Evolutionary conservation across 176 grass and related monocot genomes (phyloP).

Genomic region (Eremochloa ophiuroides): DNA sequence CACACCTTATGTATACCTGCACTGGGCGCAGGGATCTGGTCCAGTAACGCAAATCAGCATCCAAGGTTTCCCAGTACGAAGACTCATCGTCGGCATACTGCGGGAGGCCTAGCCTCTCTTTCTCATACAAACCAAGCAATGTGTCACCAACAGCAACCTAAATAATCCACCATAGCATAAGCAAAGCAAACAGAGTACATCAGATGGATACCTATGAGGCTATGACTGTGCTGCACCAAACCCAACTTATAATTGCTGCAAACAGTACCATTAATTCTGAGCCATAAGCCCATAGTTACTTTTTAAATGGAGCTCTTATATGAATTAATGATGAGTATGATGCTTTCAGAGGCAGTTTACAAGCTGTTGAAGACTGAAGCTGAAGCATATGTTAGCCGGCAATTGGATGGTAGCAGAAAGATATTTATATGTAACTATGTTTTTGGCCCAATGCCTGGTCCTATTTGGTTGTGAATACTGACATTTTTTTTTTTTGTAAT

Average conservation of each 20-base stretch:
- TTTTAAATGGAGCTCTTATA: not conserved
- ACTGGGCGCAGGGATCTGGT: slow-evolving; percentile 74
- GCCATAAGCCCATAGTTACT: not conserved
- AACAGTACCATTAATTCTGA: not conserved
- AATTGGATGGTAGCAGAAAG: no score
- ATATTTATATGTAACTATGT: no score
- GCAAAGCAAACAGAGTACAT: not conserved
- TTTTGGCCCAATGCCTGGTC: no score
- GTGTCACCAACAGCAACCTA: slow-evolving; percentile 50
- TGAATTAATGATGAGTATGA: not conserved
- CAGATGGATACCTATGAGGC: not conserved
- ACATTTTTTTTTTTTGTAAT: no score
- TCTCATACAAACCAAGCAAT: slow-evolving; percentile 40
- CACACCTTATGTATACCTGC: slow-evolving; percentile 81
- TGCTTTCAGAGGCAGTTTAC: not conserved
- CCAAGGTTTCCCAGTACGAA: slow-evolving; percentile 65
- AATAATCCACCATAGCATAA: slow-evolving; percentile 8
- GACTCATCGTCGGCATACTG: slow-evolving; percentile 26
- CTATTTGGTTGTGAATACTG: no score
- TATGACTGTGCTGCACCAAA: not conserved
- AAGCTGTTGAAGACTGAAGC: no score
- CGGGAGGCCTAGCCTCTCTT: slow-evolving; percentile 41
- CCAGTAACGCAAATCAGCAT: slow-evolving; percentile 90
- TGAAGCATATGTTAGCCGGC: no score
- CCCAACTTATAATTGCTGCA: not conserved